Evolutionary conservation across 352 stramenopile species (phyloP).

Genomic region (Phytophthora capsici): DNA sequence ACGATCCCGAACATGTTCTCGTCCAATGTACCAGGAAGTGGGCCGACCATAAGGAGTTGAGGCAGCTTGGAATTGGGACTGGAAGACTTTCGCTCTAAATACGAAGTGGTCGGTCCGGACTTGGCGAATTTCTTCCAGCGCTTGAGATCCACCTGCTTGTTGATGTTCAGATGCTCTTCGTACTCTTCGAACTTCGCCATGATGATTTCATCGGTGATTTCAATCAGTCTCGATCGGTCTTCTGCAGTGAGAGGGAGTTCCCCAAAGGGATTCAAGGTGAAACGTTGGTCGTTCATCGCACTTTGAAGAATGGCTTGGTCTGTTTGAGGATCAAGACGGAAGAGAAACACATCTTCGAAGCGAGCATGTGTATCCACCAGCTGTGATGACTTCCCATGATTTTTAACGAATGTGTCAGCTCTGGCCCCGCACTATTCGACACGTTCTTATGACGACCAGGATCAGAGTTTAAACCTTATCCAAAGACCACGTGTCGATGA

Average conservation of each 20-base stretch:
- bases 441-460: slow-evolving; percentile 21
- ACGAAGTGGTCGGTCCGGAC: slow-evolving; percentile 10
- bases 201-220: slow-evolving; percentile 8
- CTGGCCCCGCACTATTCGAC: background rate
- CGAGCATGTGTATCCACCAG: slow-evolving; percentile 9
- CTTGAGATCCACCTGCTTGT: slow-evolving; percentile 5
- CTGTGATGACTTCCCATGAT: slow-evolving; percentile 13
- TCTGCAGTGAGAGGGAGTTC: slow-evolving; percentile 1
- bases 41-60: slow-evolving; percentile 26
- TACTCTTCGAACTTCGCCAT: slow-evolving; percentile 22
- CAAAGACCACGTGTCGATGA: background rate
- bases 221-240: slow-evolving; percentile 4
- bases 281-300: slow-evolving; percentile 29
- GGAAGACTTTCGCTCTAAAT: slow-evolving; percentile 12
- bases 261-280: slow-evolving; percentile 9
- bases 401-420: background rate
- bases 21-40: slow-evolving; percentile 32
- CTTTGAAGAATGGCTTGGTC: slow-evolving; percentile 14
- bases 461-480: slow-evolving; percentile 15
- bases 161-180: slow-evolving; percentile 17
- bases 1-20: slow-evolving; percentile 46
- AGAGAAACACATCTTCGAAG: slow-evolving; percentile 6
- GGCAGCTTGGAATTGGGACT: slow-evolving; percentile 21
- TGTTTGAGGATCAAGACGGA: background rate
- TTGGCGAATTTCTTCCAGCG: slow-evolving; percentile 25